Base-by-base conservation (phyloP, 306 rosid species). In the Gastrolobium villosum region DNA sequence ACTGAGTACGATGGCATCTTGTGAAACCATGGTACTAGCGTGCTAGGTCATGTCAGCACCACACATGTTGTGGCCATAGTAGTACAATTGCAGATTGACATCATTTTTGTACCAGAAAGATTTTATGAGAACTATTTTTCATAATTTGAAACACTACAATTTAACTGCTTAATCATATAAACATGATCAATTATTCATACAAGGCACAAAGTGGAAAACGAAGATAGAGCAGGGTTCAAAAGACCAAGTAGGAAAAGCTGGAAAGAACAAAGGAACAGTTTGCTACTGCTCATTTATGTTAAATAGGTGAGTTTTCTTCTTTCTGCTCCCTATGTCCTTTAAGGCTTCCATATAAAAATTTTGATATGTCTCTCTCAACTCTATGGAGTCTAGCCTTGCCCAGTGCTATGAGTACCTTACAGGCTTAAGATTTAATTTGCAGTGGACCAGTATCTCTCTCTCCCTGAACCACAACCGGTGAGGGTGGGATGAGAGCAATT, bases 41-140 rank as follows among this genome's bases (percentile, higher is more conserved):
- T 80, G 76, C 82, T 57, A 35, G 60, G 78, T 84, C 76, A 66
- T 84, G 88, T 85, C 88, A 85, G 70, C 74, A 81, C 81, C 81
- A 77, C 81, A 77, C 73, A 63, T 85, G 81, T 72, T 66, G 81
- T 66, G 83, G 75, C 78, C 83, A 64, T 81, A 6, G 35, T 31
- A 66, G 39, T 78, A 81, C 81, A 72, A 39, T 77, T 65, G 52
- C 49, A 72, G 53, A 78, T 59, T 79, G 40, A 74, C 56, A 78
- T 73, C 80, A 83, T 74, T 60, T 60, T 61, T 67, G 37, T 60
- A 65, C 64, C 78, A 43, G 11, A 55, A 48, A 54, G 65, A 53
- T 73, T 78, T 72, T 48, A 49, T 34, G 1, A 10, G 11, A 41
- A 36, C 40, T 30, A 5, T 15, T 66, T 66, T 32, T 9, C 83